Conservation (phyloP, 306 rosid species). For the Medicago arabica region DNA sequence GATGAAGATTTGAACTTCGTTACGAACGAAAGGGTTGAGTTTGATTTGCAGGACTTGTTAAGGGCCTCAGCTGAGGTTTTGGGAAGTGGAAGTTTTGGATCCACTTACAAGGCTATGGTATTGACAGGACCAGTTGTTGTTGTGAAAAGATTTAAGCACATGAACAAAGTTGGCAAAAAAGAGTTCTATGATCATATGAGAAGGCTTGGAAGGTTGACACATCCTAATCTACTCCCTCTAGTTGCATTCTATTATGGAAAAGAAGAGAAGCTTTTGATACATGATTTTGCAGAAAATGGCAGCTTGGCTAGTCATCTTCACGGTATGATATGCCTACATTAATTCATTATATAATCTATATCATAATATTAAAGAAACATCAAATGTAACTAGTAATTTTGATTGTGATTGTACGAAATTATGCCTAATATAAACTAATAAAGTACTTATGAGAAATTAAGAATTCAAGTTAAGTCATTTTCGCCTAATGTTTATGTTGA, state of each 20-base stretch:
- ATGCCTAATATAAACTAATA: too few species aligned
- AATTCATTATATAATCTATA: neutral
- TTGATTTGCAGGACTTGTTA: slow-evolving; percentile 73
- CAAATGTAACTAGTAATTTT: neutral
- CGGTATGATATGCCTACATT: slow-evolving; percentile 42
- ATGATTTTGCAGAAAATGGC: slow-evolving; percentile 61
- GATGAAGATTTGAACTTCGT: slow-evolving; percentile 56
- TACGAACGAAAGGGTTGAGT: slow-evolving; percentile 44
- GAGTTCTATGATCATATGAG: slow-evolving; percentile 73
- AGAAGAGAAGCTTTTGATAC: slow-evolving; percentile 68
- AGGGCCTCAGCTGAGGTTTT: slow-evolving; percentile 82
- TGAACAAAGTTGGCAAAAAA: slow-evolving; percentile 64
- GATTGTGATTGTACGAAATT: neutral
- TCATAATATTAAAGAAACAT: neutral
- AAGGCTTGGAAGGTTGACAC: slow-evolving; percentile 67
- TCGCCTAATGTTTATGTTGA: neutral
- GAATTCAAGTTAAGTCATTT: too few species aligned
- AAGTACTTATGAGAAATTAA: too few species aligned
- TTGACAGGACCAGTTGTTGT: slow-evolving; percentile 63
- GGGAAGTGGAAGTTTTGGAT: slow-evolving; percentile 86
- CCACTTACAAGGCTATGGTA: slow-evolving; percentile 76
- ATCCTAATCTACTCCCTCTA: slow-evolving; percentile 66
- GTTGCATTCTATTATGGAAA: slow-evolving; percentile 65
- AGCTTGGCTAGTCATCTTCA: slow-evolving; percentile 78
- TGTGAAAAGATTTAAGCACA: slow-evolving; percentile 82